phyloP scores from a whole-genome alignment of 2,329 filamentous ascomycete genomes.

The Alternaria atra region DNA sequence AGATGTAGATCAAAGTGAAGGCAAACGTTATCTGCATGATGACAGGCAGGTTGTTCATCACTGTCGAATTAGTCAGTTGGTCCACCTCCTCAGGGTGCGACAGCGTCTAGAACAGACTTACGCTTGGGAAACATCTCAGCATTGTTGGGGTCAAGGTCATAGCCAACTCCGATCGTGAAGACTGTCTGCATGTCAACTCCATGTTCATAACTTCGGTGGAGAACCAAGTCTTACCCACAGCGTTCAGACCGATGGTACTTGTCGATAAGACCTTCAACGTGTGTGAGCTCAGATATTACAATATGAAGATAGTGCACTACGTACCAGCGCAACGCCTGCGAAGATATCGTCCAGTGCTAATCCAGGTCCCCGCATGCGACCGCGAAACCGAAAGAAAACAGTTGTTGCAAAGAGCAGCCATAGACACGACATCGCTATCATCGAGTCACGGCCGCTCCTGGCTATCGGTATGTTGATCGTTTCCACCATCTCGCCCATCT shows the following conservation, averaged over 20 bases:
- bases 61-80: constrained; percentile 4
- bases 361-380: constrained; percentile 28
- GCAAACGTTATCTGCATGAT: constrained; percentile 36
- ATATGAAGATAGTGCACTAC: neutral
- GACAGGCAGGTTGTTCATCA: constrained; percentile 26
- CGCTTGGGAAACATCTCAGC: constrained; percentile 23
- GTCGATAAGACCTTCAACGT: constrained; percentile 19
- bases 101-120: constrained; percentile 7
- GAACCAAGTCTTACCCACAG: constrained; percentile 12
- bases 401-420: constrained; percentile 27
- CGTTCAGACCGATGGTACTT: constrained; percentile 31
- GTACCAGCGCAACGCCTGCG: constrained; percentile 25
- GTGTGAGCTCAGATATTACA: neutral
- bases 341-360: constrained; percentile 30
- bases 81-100: neutral
- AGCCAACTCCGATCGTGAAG: constrained; percentile 32
- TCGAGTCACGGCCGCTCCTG: constrained; percentile 25
- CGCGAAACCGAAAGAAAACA: constrained; percentile 23
- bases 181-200: constrained; percentile 7
- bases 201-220: neutral
- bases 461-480: constrained; percentile 25
- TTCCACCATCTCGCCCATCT: constrained; percentile 19
- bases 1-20: constrained; percentile 34
- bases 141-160: constrained; percentile 19
- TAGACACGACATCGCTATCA: constrained; percentile 30